phyloP scores from a whole-genome alignment of 495 filamentous ascomycete species.

The Daldinia caldariorum region DNA sequence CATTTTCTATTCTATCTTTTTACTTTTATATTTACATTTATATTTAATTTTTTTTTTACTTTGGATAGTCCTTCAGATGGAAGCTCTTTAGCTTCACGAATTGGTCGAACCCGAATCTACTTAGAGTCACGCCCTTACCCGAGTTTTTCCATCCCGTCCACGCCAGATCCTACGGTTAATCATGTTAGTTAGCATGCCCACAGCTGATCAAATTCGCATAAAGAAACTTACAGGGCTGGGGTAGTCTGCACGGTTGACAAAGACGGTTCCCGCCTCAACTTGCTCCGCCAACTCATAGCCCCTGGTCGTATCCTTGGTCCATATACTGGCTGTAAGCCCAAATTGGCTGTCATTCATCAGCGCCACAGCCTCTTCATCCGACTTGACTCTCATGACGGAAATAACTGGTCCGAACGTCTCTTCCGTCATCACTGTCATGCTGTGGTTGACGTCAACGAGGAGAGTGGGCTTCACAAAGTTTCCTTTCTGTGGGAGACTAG shows the following conservation, averaged over 20 bases:
- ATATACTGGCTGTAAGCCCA: slow-evolving; percentile 95
- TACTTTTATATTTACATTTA: too few species aligned
- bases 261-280: slow-evolving; percentile 94
- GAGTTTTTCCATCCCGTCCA: slow-evolving; percentile 99
- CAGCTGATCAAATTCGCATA: slow-evolving; percentile 16
- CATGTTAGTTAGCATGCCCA: slow-evolving; percentile 41
- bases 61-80: slow-evolving; percentile 90
- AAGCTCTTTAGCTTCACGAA: slow-evolving; percentile 97
- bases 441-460: slow-evolving; percentile 81
- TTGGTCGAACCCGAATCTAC: slow-evolving; percentile 90
- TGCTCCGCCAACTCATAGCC: slow-evolving; percentile 82
- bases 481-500: slow-evolving; percentile 70
- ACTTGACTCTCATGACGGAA: slow-evolving; percentile 89
- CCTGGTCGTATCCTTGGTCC: slow-evolving; percentile 86
- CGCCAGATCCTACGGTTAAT: slow-evolving; percentile 77
- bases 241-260: slow-evolving; percentile 94
- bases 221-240: slow-evolving; percentile 82
- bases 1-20: slow-evolving; percentile 52
- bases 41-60: slow-evolving; percentile 60
- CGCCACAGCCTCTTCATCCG: slow-evolving; percentile 81
- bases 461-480: slow-evolving; percentile 90
- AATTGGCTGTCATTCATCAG: slow-evolving; percentile 97
- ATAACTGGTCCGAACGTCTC: slow-evolving; percentile 97
- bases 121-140: slow-evolving; percentile 88
- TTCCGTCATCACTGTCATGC: slow-evolving; percentile 91